phyloP scores from a whole-genome alignment of 495 filamentous ascomycete species.

The Penicillium fimorum region DNA sequence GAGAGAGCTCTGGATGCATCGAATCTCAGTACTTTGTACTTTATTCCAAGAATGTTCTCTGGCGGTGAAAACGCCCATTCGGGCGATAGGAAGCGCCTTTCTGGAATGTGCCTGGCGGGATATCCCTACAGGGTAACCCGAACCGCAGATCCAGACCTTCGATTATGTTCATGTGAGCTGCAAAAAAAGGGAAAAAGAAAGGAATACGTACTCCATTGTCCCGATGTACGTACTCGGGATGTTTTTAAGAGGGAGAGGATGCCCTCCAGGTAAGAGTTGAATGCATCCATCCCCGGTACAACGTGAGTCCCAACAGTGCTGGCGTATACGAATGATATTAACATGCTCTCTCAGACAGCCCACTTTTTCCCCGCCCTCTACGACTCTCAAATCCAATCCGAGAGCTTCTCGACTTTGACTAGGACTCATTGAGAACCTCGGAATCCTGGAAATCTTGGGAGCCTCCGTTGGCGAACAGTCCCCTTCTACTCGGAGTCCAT shows the following conservation, averaged over 20 bases:
- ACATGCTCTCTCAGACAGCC: conserved; percentile 1
- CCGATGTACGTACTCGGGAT: background rate
- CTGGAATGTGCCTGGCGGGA: conserved; percentile 26
- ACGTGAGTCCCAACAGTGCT: too few relatives aligned
- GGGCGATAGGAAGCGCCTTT: conserved; percentile 19
- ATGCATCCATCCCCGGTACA: background rate
- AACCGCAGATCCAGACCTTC: conserved; percentile 29
- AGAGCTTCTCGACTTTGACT: background rate
- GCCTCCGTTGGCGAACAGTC: background rate
- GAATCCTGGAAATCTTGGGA: background rate
- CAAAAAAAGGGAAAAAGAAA: conserved; percentile 6
- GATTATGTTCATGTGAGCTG: conserved; percentile 18
- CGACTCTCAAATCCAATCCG: conserved; percentile 12
- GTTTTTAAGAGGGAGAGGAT: conserved; percentile 3
- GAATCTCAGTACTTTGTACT: background rate
- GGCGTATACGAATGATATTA: too few relatives aligned
- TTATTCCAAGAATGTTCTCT: conserved; percentile 2
- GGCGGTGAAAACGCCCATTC: conserved; percentile 16
- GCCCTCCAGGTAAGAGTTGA: background rate
- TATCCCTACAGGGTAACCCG: conserved; percentile 41
- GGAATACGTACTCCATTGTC: background rate
- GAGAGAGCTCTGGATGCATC: conserved; percentile 1
- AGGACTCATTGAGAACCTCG: background rate
- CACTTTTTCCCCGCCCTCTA: conserved; percentile 31
- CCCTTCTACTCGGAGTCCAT: background rate